phyloP scores from a whole-genome alignment of 345 rosid genomes.

The Citrus sp. region DNA sequence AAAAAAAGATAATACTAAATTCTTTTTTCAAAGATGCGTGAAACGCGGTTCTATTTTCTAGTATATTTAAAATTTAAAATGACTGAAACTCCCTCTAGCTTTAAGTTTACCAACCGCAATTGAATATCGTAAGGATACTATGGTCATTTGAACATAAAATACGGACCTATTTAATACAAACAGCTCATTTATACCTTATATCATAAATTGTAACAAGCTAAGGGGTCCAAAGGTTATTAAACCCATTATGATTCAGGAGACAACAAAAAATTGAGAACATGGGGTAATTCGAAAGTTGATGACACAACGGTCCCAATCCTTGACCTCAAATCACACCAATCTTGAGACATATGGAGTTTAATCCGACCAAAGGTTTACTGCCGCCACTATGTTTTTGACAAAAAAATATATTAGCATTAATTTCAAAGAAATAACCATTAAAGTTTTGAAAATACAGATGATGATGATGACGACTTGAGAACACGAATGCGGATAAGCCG shows the following conservation, averaged over 20 bases:
- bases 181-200: no score
- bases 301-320: neutral
- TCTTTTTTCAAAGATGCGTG: no score
- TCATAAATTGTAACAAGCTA: neutral
- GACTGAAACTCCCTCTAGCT: neutral
- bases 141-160: no score
- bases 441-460: slow-evolving; percentile 1
- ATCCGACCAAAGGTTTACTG: slow-evolving; percentile 2
- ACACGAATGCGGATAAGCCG: neutral
- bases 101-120: neutral
- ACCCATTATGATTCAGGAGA: no score
- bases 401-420: neutral
- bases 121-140: no score
- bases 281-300: neutral
- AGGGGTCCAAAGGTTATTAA: no score
- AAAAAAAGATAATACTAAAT: no score
- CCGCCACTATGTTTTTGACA: slow-evolving; percentile 10
- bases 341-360: slow-evolving; percentile 4
- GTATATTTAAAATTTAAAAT: no score
- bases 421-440: slow-evolving; percentile 5
- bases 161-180: neutral
- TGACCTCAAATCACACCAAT: neutral
- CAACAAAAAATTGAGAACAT: neutral
- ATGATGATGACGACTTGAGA: neutral
- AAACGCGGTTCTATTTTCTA: no score